A percentile compares a stretch with the other conserved stretches of the same genome.
phyloP scores from a whole-genome alignment of 441 rosid genomes.

The Pelargonium cotyledonis region DNA sequence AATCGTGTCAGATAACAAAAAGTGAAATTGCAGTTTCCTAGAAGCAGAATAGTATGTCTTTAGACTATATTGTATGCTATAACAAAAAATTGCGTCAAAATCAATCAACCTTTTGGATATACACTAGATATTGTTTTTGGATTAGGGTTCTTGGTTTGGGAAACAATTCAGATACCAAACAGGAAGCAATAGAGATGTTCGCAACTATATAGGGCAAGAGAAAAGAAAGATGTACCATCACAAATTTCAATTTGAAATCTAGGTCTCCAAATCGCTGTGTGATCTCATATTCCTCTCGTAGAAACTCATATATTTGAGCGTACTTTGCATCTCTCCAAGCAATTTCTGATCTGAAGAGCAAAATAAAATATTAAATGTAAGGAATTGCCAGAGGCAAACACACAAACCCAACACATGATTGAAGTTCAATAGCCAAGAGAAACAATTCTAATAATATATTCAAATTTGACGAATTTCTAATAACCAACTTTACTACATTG shows the following conservation, averaged over 20 bases:
- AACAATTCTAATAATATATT: not conserved
- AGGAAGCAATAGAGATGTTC: not conserved
- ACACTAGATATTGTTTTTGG: too few relatives aligned
- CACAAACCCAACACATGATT: too few relatives aligned
- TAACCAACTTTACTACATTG: not conserved
- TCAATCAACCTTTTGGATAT: too few relatives aligned
- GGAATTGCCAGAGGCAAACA: not conserved
- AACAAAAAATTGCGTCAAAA: too few relatives aligned
- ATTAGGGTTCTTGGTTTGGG: too few relatives aligned
- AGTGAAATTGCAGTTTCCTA: too few relatives aligned
- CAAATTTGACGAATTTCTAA: not conserved
- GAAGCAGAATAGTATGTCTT: too few relatives aligned
- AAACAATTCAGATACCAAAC: too few relatives aligned
- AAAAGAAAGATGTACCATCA: slow-evolving; percentile 51
- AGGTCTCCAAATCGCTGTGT: slow-evolving; percentile 86
- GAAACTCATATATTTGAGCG: slow-evolving; percentile 82
- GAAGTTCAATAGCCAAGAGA: too few relatives aligned
- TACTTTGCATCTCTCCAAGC: slow-evolving; percentile 97
- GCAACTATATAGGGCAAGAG: not conserved
- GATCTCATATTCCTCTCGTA: slow-evolving; percentile 86
- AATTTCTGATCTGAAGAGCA: slow-evolving; percentile 67
- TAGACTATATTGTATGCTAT: too few relatives aligned
- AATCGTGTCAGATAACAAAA: too few relatives aligned
- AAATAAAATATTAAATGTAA: slow-evolving; percentile 14
- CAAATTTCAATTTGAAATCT: slow-evolving; percentile 81